Conservation (phyloP, 2,329 filamentous ascomycete species). For the Kalaharituber pfeilii region DNA sequence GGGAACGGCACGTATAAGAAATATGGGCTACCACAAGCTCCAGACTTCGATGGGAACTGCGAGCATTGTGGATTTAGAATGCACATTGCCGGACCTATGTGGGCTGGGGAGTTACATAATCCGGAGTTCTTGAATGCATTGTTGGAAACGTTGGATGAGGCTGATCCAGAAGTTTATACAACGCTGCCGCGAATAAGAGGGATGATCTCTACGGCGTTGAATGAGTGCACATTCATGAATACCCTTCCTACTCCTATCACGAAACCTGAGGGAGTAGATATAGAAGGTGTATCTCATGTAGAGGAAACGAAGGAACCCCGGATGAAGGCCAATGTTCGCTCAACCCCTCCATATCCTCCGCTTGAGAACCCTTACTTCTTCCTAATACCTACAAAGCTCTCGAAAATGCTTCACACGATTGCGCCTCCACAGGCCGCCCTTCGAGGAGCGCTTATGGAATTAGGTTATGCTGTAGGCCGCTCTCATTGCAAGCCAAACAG, state of each 20-base stretch:
- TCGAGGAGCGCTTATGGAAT: conserved; percentile 59
- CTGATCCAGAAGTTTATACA: conserved; percentile 46
- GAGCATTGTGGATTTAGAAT: conserved; percentile 72
- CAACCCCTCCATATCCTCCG: conserved; percentile 21
- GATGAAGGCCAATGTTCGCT: background rate
- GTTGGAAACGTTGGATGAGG: background rate
- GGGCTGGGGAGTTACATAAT: conserved; percentile 63
- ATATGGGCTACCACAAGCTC: conserved; percentile 54
- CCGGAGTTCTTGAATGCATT: background rate
- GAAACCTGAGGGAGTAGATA: background rate
- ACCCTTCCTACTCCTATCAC: background rate
- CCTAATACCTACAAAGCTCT: conserved; percentile 56
- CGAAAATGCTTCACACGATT: conserved; percentile 59
- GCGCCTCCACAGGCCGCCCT: conserved; percentile 66
- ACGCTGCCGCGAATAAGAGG: conserved; percentile 71
- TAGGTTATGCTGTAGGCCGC: conserved; percentile 68
- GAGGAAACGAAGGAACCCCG: background rate
- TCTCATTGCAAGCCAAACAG: conserved; percentile 81
- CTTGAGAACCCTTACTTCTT: conserved; percentile 43
- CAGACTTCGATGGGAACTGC: conserved; percentile 50
- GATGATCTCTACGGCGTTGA: conserved; percentile 75
- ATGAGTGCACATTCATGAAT: conserved; percentile 37
- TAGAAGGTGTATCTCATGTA: background rate
- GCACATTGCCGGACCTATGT: conserved; percentile 89
- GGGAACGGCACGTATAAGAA: conserved; percentile 57